Conservation (phyloP, 495 filamentous ascomycete species). For the Tuber borchii region DNA sequence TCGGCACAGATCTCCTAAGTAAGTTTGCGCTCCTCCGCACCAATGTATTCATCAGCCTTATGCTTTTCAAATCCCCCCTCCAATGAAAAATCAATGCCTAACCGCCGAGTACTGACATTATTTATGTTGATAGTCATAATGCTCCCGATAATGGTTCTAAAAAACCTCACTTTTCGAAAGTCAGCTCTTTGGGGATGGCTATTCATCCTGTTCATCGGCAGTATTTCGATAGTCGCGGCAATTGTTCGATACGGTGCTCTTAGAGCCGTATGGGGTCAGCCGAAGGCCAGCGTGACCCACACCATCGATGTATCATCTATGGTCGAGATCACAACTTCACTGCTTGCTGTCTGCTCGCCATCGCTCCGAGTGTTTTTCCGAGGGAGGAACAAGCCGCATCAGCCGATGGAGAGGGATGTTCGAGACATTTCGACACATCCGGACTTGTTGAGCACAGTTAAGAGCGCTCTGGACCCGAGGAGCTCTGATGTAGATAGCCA, state of each 20-base stretch:
- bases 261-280: constrained; percentile 35
- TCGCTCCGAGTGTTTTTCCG: constrained; percentile 11
- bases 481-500: background rate
- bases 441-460: background rate
- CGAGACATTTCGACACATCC: background rate
- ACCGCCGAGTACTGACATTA: background rate
- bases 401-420: background rate
- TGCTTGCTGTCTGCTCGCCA: constrained; percentile 33
- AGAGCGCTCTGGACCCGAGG: background rate
- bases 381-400: background rate
- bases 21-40: background rate
- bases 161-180: constrained; percentile 25
- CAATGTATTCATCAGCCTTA: background rate
- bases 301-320: constrained; percentile 45
- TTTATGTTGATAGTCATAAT: background rate
- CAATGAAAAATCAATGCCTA: background rate
- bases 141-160: constrained; percentile 1
- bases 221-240: constrained; percentile 43
- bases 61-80: background rate
- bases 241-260: constrained; percentile 41
- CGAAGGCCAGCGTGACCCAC: constrained; percentile 42
- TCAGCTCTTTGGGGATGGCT: constrained; percentile 38
- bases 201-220: constrained; percentile 43
- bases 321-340: constrained; percentile 42
- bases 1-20: constrained; percentile 6